A percentile compares a stretch with the other conserved stretches of the same genome.
phyloP scores from a whole-genome alignment of 345 rosid genomes.

The Hibiscus mutabilis region DNA sequence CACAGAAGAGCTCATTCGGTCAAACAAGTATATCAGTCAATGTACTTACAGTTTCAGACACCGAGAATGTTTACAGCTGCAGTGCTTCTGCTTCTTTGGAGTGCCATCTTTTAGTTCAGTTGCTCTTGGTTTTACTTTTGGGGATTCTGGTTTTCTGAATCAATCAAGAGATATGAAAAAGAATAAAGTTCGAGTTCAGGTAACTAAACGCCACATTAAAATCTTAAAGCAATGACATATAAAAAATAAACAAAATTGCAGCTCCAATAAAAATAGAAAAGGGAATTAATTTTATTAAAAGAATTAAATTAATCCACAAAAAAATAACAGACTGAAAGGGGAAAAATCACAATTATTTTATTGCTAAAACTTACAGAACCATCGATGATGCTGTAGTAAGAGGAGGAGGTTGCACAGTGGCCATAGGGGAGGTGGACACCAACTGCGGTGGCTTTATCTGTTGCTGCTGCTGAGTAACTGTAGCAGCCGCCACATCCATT shows the following conservation, averaged over 20 bases:
- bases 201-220: neutral
- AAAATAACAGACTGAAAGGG: neutral
- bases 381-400: slow-evolving; percentile 33
- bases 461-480: slow-evolving; percentile 15
- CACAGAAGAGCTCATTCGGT: neutral
- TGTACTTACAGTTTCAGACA: slow-evolving; percentile 89
- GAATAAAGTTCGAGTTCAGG: neutral
- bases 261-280: too few species aligned
- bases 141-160: slow-evolving; percentile 79
- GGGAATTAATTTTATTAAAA: too few species aligned
- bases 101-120: slow-evolving; percentile 81
- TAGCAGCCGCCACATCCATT: neutral
- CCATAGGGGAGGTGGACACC: slow-evolving; percentile 18
- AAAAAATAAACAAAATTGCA: neutral
- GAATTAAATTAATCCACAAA: neutral
- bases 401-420: slow-evolving; percentile 27
- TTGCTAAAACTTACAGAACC: slow-evolving; percentile 46
- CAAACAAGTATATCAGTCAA: neutral
- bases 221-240: neutral
- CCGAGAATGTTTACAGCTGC: slow-evolving; percentile 96
- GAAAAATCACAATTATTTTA: slow-evolving; percentile 1
- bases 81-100: slow-evolving; percentile 92
- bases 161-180: neutral
- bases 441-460: slow-evolving; percentile 15
- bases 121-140: slow-evolving; percentile 62